Base-by-base conservation (phyloP, 192 early-diverging fungal genomes). In the Phycomyces blakesleeanus region DNA sequence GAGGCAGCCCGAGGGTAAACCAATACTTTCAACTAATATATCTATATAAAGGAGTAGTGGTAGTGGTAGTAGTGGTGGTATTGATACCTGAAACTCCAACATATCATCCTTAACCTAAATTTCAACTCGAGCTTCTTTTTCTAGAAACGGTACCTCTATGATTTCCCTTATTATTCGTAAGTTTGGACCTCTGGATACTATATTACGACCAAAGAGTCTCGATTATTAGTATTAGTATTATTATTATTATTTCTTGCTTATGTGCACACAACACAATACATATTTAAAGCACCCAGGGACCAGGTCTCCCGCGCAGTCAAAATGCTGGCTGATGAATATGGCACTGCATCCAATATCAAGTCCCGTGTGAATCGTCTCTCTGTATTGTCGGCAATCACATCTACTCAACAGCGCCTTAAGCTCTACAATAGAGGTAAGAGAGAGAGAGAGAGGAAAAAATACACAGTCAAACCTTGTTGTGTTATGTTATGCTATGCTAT, bases 331-430 rank as follows among this genome's bases (percentile, higher is more conserved):
- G 94, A 93, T 75, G 97, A 99, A 87, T 93, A 97, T 75, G 97
- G 97, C 57, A 96, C 97, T 20, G 97, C 97, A 15, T 96, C 94
- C 68, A 99, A 99, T 87, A 99, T 99, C 82, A 99, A 99, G 78
- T 96, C 93, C 56, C 92, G 97, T 58, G 97, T 99, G 34, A 99
- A 98, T 83, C 84, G 96, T 55, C 83, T 94, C 51, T 99, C 97
- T 26, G 97, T 99, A 9, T 78, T 99, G 54, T 84, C 90, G 24
- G 97, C 97, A 68, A 99, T 99, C 67, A 95, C 94, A 20, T 99
- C 97, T 49, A 94, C 95, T 20, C 96, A 97, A 75, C 89, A 94
- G 66, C 86, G 92, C 61, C 85, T 99, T 47, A 99, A 99, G 84
- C 80, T 97, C 37, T 98, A 97, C 83, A 88, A 75, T 56, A 84